Conservation (phyloP, 1,284 basidiomycete species). For the Leccinum proximum region DNA sequence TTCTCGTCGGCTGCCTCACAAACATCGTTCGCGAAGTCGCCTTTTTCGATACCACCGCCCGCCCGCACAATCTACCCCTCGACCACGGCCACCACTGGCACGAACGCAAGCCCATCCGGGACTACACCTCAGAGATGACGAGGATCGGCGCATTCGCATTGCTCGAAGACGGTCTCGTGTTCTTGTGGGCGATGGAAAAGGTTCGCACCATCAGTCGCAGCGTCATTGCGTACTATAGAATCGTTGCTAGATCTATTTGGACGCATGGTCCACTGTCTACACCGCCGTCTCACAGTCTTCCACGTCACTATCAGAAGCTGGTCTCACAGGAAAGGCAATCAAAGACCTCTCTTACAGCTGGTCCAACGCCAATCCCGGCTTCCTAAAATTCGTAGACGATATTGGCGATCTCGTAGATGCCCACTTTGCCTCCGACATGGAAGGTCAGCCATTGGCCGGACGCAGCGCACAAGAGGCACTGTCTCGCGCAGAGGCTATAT, state of each 20-base stretch:
- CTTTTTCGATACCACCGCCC: slow-evolving; percentile 57
- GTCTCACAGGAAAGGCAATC: slow-evolving; percentile 37
- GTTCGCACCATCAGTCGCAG: slow-evolving; percentile 2
- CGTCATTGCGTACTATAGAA: neutral
- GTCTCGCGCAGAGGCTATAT: slow-evolving; percentile 47
- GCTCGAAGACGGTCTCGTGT: slow-evolving; percentile 63
- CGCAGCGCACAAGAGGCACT: slow-evolving; percentile 11
- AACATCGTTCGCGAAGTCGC: slow-evolving; percentile 58
- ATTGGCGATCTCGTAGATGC: slow-evolving; percentile 53
- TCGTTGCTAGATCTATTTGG: slow-evolving; percentile 49
- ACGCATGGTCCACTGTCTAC: slow-evolving; percentile 60
- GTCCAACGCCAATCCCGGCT: slow-evolving; percentile 52
- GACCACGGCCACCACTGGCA: slow-evolving; percentile 37
- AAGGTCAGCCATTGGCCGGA: slow-evolving; percentile 10
- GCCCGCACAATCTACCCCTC: slow-evolving; percentile 41
- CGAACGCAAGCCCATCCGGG: slow-evolving; percentile 57
- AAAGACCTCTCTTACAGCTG: slow-evolving; percentile 58
- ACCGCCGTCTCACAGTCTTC: slow-evolving; percentile 19
- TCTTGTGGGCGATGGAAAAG: slow-evolving; percentile 79
- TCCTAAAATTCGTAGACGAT: slow-evolving; percentile 55
- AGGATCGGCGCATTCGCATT: slow-evolving; percentile 43
- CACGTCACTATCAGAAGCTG: slow-evolving; percentile 6
- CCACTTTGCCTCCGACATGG: slow-evolving; percentile 19
- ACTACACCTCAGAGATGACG: slow-evolving; percentile 71
- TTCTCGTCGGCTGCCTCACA: slow-evolving; percentile 49